phyloP scores from a whole-genome alignment of 2,329 filamentous ascomycete genomes.

The Chaetomiaceae sp. region DNA sequence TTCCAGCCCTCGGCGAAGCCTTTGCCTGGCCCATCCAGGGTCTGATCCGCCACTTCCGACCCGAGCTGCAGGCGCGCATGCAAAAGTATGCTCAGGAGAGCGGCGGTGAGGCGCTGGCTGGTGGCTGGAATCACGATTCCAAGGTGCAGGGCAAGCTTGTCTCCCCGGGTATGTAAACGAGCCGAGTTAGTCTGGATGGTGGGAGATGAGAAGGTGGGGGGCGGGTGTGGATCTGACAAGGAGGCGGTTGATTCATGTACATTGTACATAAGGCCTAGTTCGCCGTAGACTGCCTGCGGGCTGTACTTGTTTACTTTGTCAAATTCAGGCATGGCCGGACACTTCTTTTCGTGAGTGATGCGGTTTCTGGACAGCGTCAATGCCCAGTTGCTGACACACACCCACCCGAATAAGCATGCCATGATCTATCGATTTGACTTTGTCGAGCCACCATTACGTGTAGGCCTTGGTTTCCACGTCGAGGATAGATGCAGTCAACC shows the following conservation, averaged over 20 bases:
- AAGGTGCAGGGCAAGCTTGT: conserved; percentile 76
- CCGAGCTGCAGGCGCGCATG: conserved; percentile 90
- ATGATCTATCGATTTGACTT: neutral
- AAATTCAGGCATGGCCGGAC: neutral
- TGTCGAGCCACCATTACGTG: neutral
- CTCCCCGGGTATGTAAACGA: conserved; percentile 79
- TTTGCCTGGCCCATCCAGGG: conserved; percentile 99
- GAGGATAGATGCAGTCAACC: no score
- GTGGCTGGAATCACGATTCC: conserved; percentile 79
- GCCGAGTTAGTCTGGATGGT: neutral
- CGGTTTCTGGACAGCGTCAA: no score
- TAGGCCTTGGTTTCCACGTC: neutral
- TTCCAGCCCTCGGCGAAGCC: conserved; percentile 79
- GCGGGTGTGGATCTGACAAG: no score
- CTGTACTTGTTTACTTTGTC: conserved; percentile 15
- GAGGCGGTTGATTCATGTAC: neutral
- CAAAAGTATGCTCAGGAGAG: conserved; percentile 68
- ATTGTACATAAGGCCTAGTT: conserved; percentile 15
- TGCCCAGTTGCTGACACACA: neutral
- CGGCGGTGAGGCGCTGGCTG: conserved; percentile 72
- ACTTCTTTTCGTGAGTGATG: no score
- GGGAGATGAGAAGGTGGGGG: neutral
- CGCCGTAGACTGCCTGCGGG: conserved; percentile 4
- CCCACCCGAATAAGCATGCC: neutral
- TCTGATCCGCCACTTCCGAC: conserved; percentile 95